Percentiles rank a stretch among this genome's conserved stretches.
phyloP scores from a whole-genome alignment of 2,329 filamentous ascomycete species.

The Phaeomoniella chlamydospora region DNA sequence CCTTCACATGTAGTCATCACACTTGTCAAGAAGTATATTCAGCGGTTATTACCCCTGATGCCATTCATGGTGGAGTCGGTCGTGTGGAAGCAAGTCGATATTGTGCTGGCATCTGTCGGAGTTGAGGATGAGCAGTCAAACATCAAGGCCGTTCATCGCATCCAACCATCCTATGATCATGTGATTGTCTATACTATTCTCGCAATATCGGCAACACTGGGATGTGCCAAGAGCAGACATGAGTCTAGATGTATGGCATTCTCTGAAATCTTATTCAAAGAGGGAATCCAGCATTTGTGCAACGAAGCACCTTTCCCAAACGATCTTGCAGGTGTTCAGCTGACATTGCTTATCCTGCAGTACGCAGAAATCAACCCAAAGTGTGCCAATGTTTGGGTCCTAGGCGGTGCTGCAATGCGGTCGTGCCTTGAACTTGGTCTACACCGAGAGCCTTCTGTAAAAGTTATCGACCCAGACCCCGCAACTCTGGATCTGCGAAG shows the following conservation, averaged over 20 bases:
- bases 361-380: conserved; percentile 8
- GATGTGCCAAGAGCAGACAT: conserved; percentile 11
- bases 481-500: conserved; percentile 4
- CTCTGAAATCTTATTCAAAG: conserved; percentile 11
- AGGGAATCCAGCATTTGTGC: conserved; percentile 11
- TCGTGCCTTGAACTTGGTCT: conserved; percentile 7
- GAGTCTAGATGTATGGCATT: conserved; percentile 12
- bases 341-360: conserved; percentile 6
- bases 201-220: conserved; percentile 13
- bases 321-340: conserved; percentile 6
- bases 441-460: conserved; percentile 4
- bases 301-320: conserved; percentile 8
- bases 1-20: conserved; percentile 6
- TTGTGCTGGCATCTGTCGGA: conserved; percentile 2
- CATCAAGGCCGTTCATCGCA: conserved; percentile 1
- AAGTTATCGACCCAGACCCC: not conserved
- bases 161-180: conserved; percentile 10
- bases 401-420: conserved; percentile 7
- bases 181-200: conserved; percentile 13
- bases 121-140: conserved; percentile 1
- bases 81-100: conserved; percentile 8
- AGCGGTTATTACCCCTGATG: conserved; percentile 9
- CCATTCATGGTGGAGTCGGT: conserved; percentile 9
- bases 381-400: conserved; percentile 7
- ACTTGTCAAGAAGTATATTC: conserved; percentile 12